These are phyloP conservation scores for Podila verticillata DNA, from an alignment of 192 early-diverging fungal genomes.

Conservation along the genomic window DNA sequence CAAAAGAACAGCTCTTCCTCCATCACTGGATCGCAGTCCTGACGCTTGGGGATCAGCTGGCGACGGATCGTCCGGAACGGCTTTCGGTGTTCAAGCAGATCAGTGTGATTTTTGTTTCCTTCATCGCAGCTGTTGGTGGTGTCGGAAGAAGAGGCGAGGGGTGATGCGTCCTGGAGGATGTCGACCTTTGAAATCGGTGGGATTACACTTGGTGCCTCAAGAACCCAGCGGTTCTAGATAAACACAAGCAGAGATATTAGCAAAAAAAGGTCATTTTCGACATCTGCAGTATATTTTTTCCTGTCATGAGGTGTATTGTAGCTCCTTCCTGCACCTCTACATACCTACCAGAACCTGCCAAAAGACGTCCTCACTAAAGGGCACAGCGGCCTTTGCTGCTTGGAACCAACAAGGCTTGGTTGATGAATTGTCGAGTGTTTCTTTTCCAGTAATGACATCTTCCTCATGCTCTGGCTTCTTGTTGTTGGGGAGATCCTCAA, in stretches of 20 bases:
- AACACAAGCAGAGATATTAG: not conserved
- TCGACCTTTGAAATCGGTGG: constrained; percentile 68
- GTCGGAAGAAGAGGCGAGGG: no score
- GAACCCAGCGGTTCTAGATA: constrained; percentile 63
- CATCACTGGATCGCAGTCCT: constrained; percentile 55
- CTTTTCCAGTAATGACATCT: not conserved
- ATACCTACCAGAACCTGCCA: constrained; percentile 58
- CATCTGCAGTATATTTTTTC: not conserved
- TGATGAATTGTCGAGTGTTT: not conserved
- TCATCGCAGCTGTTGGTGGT: not conserved
- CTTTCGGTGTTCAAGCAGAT: constrained; percentile 6
- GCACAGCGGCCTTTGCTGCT: constrained; percentile 51
- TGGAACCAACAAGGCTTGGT: constrained; percentile 41
- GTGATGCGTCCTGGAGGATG: constrained; percentile 28
- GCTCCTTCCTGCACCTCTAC: not conserved
- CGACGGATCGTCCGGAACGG: constrained; percentile 41
- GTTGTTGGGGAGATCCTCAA: constrained; percentile 30
- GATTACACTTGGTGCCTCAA: constrained; percentile 65
- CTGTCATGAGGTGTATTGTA: not conserved
- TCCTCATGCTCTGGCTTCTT: not conserved
- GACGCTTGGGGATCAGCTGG: constrained; percentile 57
- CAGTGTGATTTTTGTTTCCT: not conserved
- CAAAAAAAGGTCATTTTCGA: not conserved
- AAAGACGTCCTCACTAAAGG: constrained; percentile 52
- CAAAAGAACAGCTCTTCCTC: constrained; percentile 55